Evolutionary conservation across 371 early-diverging fungal genomes (phyloP).

Genomic region (Zopfochytrium polystomum): DNA sequence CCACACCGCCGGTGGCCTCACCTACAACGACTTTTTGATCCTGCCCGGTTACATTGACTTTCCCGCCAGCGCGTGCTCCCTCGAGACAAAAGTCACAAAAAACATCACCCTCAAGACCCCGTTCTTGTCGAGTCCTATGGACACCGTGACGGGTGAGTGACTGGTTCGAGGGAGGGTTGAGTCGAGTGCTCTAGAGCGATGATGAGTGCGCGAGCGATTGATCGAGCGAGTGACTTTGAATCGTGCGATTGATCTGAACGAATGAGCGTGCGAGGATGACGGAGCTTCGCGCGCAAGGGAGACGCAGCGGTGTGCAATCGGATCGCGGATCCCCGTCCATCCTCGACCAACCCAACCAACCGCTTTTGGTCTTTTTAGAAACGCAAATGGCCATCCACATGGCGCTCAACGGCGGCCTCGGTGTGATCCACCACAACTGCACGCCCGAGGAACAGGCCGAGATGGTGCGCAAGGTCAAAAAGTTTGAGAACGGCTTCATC

Average conservation of each 20-base stretch:
- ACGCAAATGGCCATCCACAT: slow-evolving; percentile 95
- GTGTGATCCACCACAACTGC: slow-evolving; percentile 97
- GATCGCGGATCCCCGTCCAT: background rate
- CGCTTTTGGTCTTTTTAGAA: slow-evolving; percentile 50
- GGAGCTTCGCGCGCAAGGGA: too few relatives aligned
- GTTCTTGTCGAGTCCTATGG: slow-evolving; percentile 94
- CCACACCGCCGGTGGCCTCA: slow-evolving; percentile 71
- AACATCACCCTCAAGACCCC: slow-evolving; percentile 86
- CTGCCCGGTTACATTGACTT: slow-evolving; percentile 95
- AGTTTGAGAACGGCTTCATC: slow-evolving; percentile 98
- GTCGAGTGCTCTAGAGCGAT: too few relatives aligned
- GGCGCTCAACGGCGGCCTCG: slow-evolving; percentile 95
- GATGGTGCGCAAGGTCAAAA: slow-evolving; percentile 95
- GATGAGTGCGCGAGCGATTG: too few relatives aligned
- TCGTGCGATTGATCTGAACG: too few relatives aligned
- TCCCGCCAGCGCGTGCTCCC: slow-evolving; percentile 70
- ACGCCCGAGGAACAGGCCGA: slow-evolving; percentile 89
- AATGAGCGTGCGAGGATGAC: too few relatives aligned
- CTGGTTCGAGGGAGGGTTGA: too few relatives aligned
- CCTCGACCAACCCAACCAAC: background rate
- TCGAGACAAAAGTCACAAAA: slow-evolving; percentile 78
- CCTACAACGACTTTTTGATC: slow-evolving; percentile 96
- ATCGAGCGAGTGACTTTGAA: too few relatives aligned
- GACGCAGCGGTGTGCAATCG: too few relatives aligned
- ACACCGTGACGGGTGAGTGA: slow-evolving; percentile 78